A percentile compares a stretch with the other conserved stretches of the same genome.
phyloP scores from a whole-genome alignment of 495 filamentous ascomycete genomes.

The Xanthoparmelia taractica region DNA sequence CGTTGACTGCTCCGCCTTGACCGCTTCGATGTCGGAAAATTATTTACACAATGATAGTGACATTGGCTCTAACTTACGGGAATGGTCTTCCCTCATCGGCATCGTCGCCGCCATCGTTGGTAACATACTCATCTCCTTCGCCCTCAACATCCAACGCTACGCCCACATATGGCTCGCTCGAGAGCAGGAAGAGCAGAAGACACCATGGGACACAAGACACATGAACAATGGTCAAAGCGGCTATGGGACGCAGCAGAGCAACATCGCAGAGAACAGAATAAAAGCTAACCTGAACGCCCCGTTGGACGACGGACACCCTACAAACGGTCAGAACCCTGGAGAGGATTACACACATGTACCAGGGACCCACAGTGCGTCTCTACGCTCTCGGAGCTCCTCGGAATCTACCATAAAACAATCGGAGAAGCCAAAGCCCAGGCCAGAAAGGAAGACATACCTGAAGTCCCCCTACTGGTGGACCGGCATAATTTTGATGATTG shows the following conservation, averaged over 20 bases:
- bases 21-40: background rate
- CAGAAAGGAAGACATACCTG: conserved; percentile 60
- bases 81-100: conserved; percentile 91
- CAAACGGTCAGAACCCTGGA: conserved; percentile 23
- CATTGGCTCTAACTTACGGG: conserved; percentile 37
- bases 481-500: conserved; percentile 79
- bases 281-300: conserved; percentile 26
- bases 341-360: conserved; percentile 1
- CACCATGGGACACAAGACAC: conserved; percentile 26
- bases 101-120: conserved; percentile 86
- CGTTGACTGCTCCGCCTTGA: background rate
- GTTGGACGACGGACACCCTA: conserved; percentile 26
- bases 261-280: conserved; percentile 25
- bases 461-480: conserved; percentile 93
- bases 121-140: conserved; percentile 87
- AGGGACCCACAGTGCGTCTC: conserved; percentile 28
- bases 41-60: background rate
- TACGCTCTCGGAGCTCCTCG: conserved; percentile 31
- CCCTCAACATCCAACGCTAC: conserved; percentile 93
- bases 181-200: conserved; percentile 50
- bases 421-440: conserved; percentile 27
- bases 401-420: conserved; percentile 36
- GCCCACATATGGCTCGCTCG: conserved; percentile 73
- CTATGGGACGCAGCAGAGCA: conserved; percentile 32
- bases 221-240: conserved; percentile 29